phyloP scores from a whole-genome alignment of 139 green algal species.

The Spirogloea muscicola region DNA sequence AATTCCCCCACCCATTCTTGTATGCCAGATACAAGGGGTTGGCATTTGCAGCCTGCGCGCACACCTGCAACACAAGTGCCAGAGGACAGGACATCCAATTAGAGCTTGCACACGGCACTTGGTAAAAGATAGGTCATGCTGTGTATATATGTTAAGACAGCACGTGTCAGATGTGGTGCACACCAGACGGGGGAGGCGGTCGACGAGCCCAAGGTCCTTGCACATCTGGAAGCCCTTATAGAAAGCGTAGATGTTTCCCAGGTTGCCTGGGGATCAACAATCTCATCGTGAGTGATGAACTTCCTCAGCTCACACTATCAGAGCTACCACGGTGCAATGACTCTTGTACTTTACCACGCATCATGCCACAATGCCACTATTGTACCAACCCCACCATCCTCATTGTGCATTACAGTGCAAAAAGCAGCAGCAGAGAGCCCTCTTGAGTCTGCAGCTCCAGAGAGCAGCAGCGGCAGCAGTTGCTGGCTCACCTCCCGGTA shows the following conservation, averaged over 20 bases:
- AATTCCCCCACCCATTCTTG: slow-evolving; percentile 70
- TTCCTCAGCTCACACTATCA: too few species aligned
- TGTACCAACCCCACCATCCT: too few species aligned
- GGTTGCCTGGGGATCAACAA: slow-evolving; percentile 94
- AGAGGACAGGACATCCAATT: background rate
- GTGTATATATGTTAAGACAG: too few species aligned
- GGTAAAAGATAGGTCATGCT: too few species aligned
- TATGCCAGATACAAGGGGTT: slow-evolving; percentile 97
- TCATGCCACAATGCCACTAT: too few species aligned
- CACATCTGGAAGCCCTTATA: slow-evolving; percentile 96
- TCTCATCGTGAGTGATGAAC: too few species aligned
- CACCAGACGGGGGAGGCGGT: slow-evolving; percentile 90
- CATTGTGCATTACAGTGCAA: too few species aligned
- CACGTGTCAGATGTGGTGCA: slow-evolving; percentile 33
- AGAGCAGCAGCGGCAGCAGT: too few species aligned
- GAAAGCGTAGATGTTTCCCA: slow-evolving; percentile 99
- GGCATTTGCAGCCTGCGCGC: slow-evolving; percentile 82
- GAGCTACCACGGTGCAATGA: too few species aligned
- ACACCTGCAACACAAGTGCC: slow-evolving; percentile 37
- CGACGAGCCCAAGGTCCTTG: slow-evolving; percentile 87
- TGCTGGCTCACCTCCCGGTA: slow-evolving; percentile 94
- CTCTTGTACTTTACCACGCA: too few species aligned
- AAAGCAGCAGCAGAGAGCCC: too few species aligned
- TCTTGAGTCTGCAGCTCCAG: too few species aligned
- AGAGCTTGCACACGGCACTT: background rate